Evolutionary conservation across 2,329 filamentous ascomycete species (phyloP).

Genomic region (Sporothrix brunneoviolacea): DNA sequence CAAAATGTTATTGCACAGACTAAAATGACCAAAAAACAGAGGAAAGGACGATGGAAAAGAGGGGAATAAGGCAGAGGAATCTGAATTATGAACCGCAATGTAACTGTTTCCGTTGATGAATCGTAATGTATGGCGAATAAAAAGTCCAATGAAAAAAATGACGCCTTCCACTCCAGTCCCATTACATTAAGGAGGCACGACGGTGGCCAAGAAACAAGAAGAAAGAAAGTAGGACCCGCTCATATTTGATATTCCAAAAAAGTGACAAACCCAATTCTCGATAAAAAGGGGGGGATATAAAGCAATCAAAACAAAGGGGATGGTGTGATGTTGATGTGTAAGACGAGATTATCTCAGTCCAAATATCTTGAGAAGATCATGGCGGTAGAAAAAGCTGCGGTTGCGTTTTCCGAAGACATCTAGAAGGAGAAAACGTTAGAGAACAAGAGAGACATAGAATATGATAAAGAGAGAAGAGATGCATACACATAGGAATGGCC

Average conservation of each 20-base stretch:
- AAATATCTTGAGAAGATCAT: conserved; percentile 58
- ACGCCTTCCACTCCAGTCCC: not conserved
- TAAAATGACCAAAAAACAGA: too few relatives aligned
- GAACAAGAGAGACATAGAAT: not conserved
- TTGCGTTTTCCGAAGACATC: conserved; percentile 75
- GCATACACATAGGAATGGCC: conserved; percentile 72
- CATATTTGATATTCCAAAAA: too few relatives aligned
- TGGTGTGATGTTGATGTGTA: not conserved
- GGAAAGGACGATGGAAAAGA: too few relatives aligned
- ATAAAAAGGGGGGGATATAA: too few relatives aligned
- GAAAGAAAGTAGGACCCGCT: too few relatives aligned
- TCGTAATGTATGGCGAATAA: not conserved
- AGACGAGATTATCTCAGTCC: conserved; percentile 25
- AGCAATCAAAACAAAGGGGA: too few relatives aligned
- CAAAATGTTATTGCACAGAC: too few relatives aligned
- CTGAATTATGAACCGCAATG: too few relatives aligned
- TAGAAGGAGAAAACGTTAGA: conserved; percentile 28
- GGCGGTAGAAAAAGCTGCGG: conserved; percentile 65
- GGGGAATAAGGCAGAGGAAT: too few relatives aligned
- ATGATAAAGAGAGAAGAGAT: not conserved
- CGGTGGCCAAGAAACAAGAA: too few relatives aligned
- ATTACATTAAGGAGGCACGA: conserved; percentile 7
- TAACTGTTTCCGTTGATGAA: too few relatives aligned
- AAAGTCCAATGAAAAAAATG: not conserved
- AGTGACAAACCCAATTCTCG: too few relatives aligned